These are phyloP conservation scores for Neurospora sp. DNA, from an alignment of 495 filamentous ascomycete genomes.

Conservation along the genomic window DNA sequence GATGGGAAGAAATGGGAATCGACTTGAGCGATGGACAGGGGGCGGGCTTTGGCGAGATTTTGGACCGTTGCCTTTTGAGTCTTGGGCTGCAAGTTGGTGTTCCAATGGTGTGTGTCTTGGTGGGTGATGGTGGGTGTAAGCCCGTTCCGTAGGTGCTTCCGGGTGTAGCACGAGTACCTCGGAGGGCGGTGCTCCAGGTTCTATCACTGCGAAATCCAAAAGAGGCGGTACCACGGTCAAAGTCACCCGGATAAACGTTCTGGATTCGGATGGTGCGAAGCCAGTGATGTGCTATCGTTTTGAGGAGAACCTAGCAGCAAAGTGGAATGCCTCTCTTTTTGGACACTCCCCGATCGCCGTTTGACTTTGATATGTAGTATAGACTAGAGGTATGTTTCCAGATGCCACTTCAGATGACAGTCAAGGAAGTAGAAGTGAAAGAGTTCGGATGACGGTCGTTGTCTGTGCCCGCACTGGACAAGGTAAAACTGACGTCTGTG, in stretches of 20 bases:
- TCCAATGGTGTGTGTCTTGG: background rate
- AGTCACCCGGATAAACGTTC: background rate
- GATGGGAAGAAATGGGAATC: background rate
- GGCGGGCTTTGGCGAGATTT: background rate
- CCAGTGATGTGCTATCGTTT: background rate
- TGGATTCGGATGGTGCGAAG: background rate
- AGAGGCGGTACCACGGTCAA: background rate
- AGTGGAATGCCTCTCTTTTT: background rate
- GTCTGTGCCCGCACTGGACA: background rate
- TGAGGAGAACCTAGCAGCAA: background rate
- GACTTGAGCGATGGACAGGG: background rate
- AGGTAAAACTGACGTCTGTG: background rate
- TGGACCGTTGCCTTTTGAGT: background rate
- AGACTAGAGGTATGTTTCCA: background rate
- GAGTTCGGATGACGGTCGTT: background rate
- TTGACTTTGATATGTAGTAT: background rate
- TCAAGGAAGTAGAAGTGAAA: background rate
- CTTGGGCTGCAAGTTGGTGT: background rate
- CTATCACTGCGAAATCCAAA: background rate
- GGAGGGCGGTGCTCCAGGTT: background rate
- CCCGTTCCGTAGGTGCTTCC: background rate
- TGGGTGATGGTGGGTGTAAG: background rate
- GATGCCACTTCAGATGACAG: background rate
- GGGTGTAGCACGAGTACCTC: too few species aligned
- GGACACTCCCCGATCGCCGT: background rate